Base-by-base conservation (phyloP, 768 basidiomycete species). In the Russula lepida region DNA sequence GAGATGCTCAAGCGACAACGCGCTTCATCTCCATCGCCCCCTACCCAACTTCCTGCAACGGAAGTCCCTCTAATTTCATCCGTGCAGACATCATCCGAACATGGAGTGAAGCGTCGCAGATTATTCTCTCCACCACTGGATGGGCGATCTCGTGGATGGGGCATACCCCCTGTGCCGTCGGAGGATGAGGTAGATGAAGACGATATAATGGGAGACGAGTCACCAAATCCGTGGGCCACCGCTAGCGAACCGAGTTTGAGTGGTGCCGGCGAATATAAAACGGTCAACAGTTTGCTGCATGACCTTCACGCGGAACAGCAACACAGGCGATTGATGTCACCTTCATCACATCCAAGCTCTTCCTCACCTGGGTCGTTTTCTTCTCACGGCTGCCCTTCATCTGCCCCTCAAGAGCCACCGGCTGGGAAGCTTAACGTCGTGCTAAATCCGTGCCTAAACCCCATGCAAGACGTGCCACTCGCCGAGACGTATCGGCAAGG, bases 271-370 rank as follows among this genome's bases (percentile, higher is more conserved):
- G 73, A 67, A 73, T 92, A 91, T 74, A 79, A 79, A 68, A 73
- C 76, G 33, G 75, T 81, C 58, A 92, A 92, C 71, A 79, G 66
- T 50, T 73, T 88, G 64, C 80, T 92, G 39, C 83, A 86, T 59
- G 83, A 89, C 67, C 70, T 90, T 54, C 89, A 91, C 66, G 77
- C 82, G 41, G 76, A 85, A 25, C 79, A 86, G 65, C 82, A 86
- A 56, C 85, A 88, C 67, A 78, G 87, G 53, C 73, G 82, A 35
- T 60, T 83, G 27, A 83, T 75, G 39, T 63, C 64, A 15, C n/a
- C 65, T 28, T 53, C 58, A 19, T 30, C 35, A 39, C 35, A 52
- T 37, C n/a, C 50, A 39, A 30, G 35, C 21, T 35, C 30, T 28
- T 43, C 43, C n/a, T 49, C 62, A 23, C 37, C 25, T 37, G 28